These are phyloP conservation scores for Protomyces macrosporus DNA, from an alignment of 1,139 yeast species.

Conservation along the genomic window DNA sequence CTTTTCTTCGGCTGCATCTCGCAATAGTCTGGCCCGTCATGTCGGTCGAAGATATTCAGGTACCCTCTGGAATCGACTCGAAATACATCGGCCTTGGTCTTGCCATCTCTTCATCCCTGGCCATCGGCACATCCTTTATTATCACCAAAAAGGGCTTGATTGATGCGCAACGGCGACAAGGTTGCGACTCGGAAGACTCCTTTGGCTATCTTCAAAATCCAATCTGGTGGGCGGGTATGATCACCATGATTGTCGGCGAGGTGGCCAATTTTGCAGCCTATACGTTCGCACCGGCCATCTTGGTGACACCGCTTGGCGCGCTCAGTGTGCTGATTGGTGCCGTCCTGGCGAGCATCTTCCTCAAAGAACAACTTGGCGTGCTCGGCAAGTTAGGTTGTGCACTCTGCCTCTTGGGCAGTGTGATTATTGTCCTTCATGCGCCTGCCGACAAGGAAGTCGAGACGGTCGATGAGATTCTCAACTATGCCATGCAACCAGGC, in stretches of 20 bases:
- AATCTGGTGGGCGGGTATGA: conserved; percentile 92
- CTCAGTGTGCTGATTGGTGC: conserved; percentile 87
- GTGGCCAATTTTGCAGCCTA: conserved; percentile 91
- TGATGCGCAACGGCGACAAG: conserved; percentile 62
- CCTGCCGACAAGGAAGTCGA: conserved; percentile 86
- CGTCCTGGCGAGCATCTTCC: conserved; percentile 74
- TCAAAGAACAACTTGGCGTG: conserved; percentile 80
- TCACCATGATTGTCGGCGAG: conserved; percentile 78
- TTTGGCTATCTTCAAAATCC: conserved; percentile 75
- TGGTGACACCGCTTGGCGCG: conserved; percentile 91
- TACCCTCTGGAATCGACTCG: conserved; percentile 48
- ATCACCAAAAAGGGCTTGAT: conserved; percentile 82
- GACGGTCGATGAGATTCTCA: conserved; percentile 81
- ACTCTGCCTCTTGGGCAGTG: conserved; percentile 79
- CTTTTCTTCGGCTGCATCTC: too few species aligned
- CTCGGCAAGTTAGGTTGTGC: conserved; percentile 95
- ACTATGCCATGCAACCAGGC: conserved; percentile 77
- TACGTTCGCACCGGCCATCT: conserved; percentile 89
- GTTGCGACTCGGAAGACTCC: conserved; percentile 53
- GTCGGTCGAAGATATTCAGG: conserved; percentile 1
- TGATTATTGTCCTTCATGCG: conserved; percentile 85
- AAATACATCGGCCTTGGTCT: conserved; percentile 84
- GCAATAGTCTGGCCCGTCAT: neutral
- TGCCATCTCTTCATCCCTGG: conserved; percentile 82
- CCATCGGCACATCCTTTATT: conserved; percentile 64